Conservation (phyloP, 768 basidiomycete species). For the Amanita jacksonii region DNA sequence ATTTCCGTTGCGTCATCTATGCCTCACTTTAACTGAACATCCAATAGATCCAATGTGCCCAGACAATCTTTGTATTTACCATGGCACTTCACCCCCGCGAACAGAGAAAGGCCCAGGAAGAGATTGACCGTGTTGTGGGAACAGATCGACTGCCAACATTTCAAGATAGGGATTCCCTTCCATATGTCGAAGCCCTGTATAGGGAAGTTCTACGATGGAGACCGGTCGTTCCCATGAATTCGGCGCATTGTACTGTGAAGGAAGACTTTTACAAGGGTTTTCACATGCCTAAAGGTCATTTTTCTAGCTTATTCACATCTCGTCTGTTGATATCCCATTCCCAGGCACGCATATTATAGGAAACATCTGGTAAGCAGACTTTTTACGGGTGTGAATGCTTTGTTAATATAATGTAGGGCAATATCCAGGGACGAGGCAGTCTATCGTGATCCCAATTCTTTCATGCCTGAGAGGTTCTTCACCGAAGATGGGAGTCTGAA, state of each 20-base stretch:
- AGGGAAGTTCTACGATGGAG: constrained; percentile 16
- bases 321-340: background rate
- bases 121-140: constrained; percentile 20
- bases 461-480: background rate
- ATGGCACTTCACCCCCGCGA: background rate
- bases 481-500: background rate
- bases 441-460: constrained; percentile 7
- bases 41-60: background rate
- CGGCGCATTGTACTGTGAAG: background rate
- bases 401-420: background rate
- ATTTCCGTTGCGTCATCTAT: no score
- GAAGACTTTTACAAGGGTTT: constrained; percentile 22
- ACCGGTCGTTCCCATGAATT: constrained; percentile 11
- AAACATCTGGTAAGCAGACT: constrained; percentile 1
- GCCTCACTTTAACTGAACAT: background rate
- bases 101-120: constrained; percentile 14
- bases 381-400: background rate
- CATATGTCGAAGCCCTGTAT: constrained; percentile 18
- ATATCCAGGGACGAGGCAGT: constrained; percentile 13
- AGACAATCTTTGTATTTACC: background rate
- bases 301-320: background rate
- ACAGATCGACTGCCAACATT: constrained; percentile 19
- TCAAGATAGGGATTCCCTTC: constrained; percentile 16
- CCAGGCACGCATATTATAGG: constrained; percentile 6
- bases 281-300: constrained; percentile 18